Base-by-base conservation (phyloP, 2,329 filamentous ascomycete genomes). In the Botrytis squamosa region DNA sequence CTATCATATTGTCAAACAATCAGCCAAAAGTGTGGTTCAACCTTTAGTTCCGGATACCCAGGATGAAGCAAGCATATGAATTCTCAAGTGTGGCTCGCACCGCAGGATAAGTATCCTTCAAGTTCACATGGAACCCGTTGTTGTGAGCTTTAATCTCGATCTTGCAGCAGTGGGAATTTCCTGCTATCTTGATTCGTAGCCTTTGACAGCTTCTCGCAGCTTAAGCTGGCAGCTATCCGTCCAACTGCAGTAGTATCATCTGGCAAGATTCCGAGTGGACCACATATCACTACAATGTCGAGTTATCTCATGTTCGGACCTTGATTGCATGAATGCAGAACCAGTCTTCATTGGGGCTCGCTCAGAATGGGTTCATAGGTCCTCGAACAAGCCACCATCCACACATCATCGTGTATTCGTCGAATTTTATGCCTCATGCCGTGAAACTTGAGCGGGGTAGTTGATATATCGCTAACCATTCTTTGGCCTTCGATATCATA, bases 261-360 rank as follows among this genome's bases (percentile, higher is more conserved):
- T 72, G 74, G 70, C 57, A 12, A 33, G 44, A n/a, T 59, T 72
- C 69, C 70, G 69, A 73, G 76, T 75, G 73, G 74, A 70, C 49
- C n/a, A 72, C 16, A 64, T 42, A 16, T 44, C 44, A 42, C 42
- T 12, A 36, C 22, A 74, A 73, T 72, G 74, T 78, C 77, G 72
- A 79, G 77, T 77, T 29, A 73, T 70, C 44, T 20, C 73, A 46
- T 38, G 59, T 10, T 49, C 52, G 75, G 78, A 71, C 75, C 77
- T 78, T 75, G 73, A 74, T 25, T 36, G 29, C 33, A 22, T n/a
- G 22, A n/a, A 40, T 29, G 10, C 14, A 69, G 25, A 52, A 46
- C 62, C 69, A 40, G 46, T 29, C 42, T 46, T 55, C 29, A 38
- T 77, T 72, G 72, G 73, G 74, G 73, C 72, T 46, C 63, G 74